phyloP scores from a whole-genome alignment of 2,329 filamentous ascomycete genomes.

The Clonostachys byssicola region DNA sequence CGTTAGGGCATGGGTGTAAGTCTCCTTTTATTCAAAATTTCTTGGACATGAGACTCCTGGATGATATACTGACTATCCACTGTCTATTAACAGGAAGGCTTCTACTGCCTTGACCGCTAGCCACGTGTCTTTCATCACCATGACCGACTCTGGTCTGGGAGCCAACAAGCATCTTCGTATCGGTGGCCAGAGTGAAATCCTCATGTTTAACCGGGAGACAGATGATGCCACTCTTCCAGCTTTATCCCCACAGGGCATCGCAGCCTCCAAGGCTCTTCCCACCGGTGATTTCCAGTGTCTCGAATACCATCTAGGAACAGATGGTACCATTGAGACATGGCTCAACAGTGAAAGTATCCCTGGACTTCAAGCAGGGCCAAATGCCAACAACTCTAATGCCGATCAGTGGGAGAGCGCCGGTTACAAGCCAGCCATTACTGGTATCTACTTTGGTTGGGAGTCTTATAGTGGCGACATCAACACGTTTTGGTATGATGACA shows the following conservation, averaged over 20 bases:
- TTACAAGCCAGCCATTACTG: conserved; percentile 46
- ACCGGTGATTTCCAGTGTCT: conserved; percentile 53
- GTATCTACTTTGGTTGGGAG: conserved; percentile 60
- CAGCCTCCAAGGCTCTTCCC: conserved; percentile 44
- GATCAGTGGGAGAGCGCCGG: conserved; percentile 46
- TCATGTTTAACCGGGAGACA: conserved; percentile 62
- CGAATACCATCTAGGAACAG: conserved; percentile 54
- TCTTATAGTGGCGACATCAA: conserved; percentile 56
- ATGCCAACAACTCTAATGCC: conserved; percentile 44
- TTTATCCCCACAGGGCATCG: conserved; percentile 54
- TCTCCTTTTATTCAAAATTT: too few species aligned
- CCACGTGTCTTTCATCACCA: conserved; percentile 61
- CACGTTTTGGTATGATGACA: conserved; percentile 61
- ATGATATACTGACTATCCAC: too few species aligned
- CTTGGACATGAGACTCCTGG: too few species aligned
- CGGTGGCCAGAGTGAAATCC: conserved; percentile 54
- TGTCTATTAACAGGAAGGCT: conserved; percentile 39
- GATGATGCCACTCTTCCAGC: conserved; percentile 60
- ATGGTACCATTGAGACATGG: conserved; percentile 59
- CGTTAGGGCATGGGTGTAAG: conserved; percentile 51
- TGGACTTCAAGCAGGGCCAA: conserved; percentile 43
- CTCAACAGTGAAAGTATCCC: conserved; percentile 45
- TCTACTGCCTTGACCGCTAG: conserved; percentile 50
- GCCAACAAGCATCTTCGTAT: conserved; percentile 57
- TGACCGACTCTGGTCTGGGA: conserved; percentile 54